Conservation (phyloP, 2,329 filamentous ascomycete species). For the Microcyclospora pomicola region DNA sequence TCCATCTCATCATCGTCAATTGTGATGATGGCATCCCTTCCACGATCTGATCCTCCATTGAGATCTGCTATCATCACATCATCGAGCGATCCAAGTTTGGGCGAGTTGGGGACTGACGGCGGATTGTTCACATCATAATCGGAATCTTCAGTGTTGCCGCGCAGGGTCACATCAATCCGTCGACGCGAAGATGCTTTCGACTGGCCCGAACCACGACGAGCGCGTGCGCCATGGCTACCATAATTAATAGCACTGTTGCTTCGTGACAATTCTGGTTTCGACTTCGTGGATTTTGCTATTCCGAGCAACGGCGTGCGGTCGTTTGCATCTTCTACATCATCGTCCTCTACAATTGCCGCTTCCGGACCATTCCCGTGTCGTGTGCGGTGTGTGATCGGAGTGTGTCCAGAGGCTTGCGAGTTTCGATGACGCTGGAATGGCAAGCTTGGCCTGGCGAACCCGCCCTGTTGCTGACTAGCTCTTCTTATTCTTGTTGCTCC, state of each 20-base stretch:
- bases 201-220: slow-evolving; percentile 15
- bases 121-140: slow-evolving; percentile 53
- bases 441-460: slow-evolving; percentile 13
- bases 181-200: slow-evolving; percentile 15
- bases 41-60: slow-evolving; percentile 28
- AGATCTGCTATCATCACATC: slow-evolving; percentile 59
- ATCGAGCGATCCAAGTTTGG: slow-evolving; percentile 41
- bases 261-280: slow-evolving; percentile 15
- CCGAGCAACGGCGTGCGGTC: slow-evolving; percentile 44
- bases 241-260: slow-evolving; percentile 16
- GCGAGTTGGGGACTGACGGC: slow-evolving; percentile 47
- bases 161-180: slow-evolving; percentile 5
- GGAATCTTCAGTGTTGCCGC: slow-evolving; percentile 13
- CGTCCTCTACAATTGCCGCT: slow-evolving; percentile 29
- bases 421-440: slow-evolving; percentile 13
- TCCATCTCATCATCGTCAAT: slow-evolving; percentile 28
- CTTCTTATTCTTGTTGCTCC: slow-evolving; percentile 27
- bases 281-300: slow-evolving; percentile 21
- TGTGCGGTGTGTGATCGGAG: slow-evolving; percentile 2
- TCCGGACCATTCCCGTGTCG: not conserved
- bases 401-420: slow-evolving; percentile 3
- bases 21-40: slow-evolving; percentile 36
- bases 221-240: slow-evolving; percentile 16
- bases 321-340: slow-evolving; percentile 29
- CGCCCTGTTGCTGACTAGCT: slow-evolving; percentile 28